Conservation (phyloP, 2,329 filamentous ascomycete species). For the Colletotrichum sp. region DNA sequence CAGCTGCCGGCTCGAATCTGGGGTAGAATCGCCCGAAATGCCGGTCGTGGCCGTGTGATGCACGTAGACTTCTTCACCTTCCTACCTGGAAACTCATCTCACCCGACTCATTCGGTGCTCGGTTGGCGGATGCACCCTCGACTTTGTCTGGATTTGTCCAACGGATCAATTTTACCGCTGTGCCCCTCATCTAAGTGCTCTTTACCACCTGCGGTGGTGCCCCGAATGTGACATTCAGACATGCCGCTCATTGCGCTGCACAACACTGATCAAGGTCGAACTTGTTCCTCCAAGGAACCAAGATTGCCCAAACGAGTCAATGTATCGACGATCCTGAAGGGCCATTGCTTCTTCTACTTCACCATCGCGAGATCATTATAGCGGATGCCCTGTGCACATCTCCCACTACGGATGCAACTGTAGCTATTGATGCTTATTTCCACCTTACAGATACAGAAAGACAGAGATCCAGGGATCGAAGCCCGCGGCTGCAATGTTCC, state of each 20-base stretch:
- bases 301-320: background rate
- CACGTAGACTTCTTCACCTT: background rate
- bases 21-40: slow-evolving; percentile 1
- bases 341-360: background rate
- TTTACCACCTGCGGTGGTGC: background rate
- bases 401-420: background rate
- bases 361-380: background rate
- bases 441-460: background rate
- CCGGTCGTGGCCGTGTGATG: background rate
- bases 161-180: background rate
- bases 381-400: background rate
- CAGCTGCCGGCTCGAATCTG: slow-evolving; percentile 10
- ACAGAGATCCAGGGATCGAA: background rate
- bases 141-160: background rate
- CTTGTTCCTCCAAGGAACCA: background rate
- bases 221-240: background rate
- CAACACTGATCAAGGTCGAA: background rate
- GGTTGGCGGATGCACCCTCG: background rate
- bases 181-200: background rate
- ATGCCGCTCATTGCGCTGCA: background rate
- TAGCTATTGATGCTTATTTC: background rate
- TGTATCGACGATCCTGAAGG: background rate
- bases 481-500: background rate
- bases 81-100: background rate
- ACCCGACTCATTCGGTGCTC: background rate